phyloP scores from a whole-genome alignment of 805 yeast species.

The Candida mattraensis region DNA sequence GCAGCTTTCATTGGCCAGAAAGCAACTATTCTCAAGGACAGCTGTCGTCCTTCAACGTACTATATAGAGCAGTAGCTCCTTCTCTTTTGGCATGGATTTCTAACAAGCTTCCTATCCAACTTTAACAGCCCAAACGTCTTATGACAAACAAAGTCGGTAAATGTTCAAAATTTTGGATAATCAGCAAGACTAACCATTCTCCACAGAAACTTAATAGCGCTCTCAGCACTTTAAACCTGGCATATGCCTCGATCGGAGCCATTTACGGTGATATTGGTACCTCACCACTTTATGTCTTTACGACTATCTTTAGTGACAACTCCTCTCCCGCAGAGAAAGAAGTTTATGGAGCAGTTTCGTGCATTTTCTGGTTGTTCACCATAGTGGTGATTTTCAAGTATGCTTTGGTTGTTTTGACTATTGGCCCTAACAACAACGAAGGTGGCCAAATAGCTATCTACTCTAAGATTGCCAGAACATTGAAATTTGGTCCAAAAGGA shows the following conservation, averaged over 20 bases:
- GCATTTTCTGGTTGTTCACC: slow-evolving; percentile 56
- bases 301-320: slow-evolving; percentile 34
- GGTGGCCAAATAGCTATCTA: slow-evolving; percentile 68
- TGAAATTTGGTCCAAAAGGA: slow-evolving; percentile 48
- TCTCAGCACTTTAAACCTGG: slow-evolving; percentile 6
- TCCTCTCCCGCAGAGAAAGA: slow-evolving; percentile 38
- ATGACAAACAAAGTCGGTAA: no score
- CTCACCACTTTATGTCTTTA: slow-evolving; percentile 53
- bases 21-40: no score
- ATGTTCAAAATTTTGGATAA: no score
- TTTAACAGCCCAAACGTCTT: no score
- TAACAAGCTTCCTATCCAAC: no score
- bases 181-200: not conserved
- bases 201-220: slow-evolving; percentile 7
- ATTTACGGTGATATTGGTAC: slow-evolving; percentile 66
- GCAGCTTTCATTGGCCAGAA: no score
- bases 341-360: slow-evolving; percentile 49
- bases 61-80: no score
- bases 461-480: slow-evolving; percentile 51
- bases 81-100: no score
- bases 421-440: slow-evolving; percentile 59
- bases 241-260: slow-evolving; percentile 49
- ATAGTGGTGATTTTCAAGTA: slow-evolving; percentile 54
- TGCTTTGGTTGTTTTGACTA: slow-evolving; percentile 44
- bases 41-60: no score